These are phyloP conservation scores for Ophiocordyceps robertsii DNA, from an alignment of 2,329 filamentous ascomycete species.

Conservation along the genomic window DNA sequence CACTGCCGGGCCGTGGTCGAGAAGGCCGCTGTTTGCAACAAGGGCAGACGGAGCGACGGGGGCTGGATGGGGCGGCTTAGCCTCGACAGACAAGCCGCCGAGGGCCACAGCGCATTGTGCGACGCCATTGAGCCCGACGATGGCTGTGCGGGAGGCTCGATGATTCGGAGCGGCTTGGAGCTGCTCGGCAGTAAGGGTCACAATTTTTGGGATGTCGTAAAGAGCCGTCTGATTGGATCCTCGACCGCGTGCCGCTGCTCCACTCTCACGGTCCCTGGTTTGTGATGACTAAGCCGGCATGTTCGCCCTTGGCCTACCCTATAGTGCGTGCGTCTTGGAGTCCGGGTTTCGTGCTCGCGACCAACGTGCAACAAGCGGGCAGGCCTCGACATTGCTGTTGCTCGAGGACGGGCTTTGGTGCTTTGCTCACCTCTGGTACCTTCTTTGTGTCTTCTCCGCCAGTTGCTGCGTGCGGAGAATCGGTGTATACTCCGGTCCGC, in stretches of 20 bases:
- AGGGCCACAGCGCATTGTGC: conserved; percentile 13
- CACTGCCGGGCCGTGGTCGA: conserved; percentile 40
- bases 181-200: neutral
- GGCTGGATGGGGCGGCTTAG: conserved; percentile 2
- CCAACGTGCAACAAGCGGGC: no score
- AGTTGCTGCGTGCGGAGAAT: no score
- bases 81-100: conserved; percentile 10
- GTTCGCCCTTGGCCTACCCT: neutral
- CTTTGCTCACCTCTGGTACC: no score
- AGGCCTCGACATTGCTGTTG: neutral
- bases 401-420: neutral
- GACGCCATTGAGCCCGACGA: conserved; percentile 14
- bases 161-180: neutral
- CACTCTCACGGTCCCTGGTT: neutral
- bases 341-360: neutral
- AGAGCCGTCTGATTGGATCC: conserved; percentile 1
- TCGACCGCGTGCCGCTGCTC: neutral
- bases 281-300: neutral
- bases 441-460: no score
- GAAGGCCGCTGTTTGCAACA: conserved; percentile 22
- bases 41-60: conserved; percentile 3
- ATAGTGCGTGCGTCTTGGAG: neutral
- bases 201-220: neutral
- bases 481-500: no score
- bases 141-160: neutral